Evolutionary conservation across 805 yeast genomes (phyloP), one percentile per base, ranked within the genome.

Genomic region (Saccharomycodes ludwigii): DNA sequence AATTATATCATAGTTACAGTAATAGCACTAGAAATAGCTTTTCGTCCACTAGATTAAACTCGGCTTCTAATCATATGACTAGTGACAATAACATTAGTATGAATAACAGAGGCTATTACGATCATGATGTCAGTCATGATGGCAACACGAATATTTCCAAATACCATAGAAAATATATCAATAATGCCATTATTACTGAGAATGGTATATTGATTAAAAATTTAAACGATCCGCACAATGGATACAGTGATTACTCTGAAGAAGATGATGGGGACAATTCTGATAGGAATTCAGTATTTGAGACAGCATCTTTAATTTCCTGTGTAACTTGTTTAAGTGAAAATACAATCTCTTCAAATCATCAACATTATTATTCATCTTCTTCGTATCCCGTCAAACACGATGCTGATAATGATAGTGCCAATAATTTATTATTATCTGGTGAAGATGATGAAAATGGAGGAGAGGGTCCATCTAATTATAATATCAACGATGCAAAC

Each of bases 171-270:
- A 18, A 26, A 17, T 14, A 16, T 7, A 23, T 24, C 20, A 30
- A 36, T 25, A 43, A 55, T 11, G 61, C 63, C 11, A 35, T 48
- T 5, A 36, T 58, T 10, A 46, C 50, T 2, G 61, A 57, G 14
- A 47, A 45, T 5, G 65, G 63, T 2, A 52, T 59, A 24, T 27
- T 49, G 24, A 45, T 58, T 12, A 58, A 49, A 32, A 51, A 54
- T 18, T 59, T 54, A 32, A 16, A 15, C 5, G 11, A 32, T 2
- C 16, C 37, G 3, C 37, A 39, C 15, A 27, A 22, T 1, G 21
- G 35, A 5, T 36, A 37, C 7, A 40, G 33, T 5, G 30, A 31
- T 6, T 30, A 24, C 4, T 18, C 20, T 16, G 26, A 24, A 10
- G 29, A 29, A 3, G 18, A 21, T 9, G 29, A 27, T 12, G 39